Evolutionary conservation across 192 early-diverging fungal species (phyloP).

Genomic region (Bifiguratus adelaidae): DNA sequence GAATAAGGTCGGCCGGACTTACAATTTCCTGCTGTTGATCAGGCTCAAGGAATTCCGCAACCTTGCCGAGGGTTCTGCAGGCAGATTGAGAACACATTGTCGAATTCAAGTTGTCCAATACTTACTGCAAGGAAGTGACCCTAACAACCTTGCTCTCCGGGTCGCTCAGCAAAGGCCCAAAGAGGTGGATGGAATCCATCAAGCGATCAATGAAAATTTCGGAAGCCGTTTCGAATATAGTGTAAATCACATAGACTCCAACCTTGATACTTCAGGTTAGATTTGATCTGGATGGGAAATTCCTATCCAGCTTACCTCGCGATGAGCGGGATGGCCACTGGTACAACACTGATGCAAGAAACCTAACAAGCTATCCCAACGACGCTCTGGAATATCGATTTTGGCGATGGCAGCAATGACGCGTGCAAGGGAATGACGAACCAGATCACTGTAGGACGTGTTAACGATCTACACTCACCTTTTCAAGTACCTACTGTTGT

Average conservation of each 20-base stretch:
- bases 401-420: conserved; percentile 86
- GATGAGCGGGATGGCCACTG: conserved; percentile 59
- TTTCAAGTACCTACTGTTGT: conserved; percentile 34
- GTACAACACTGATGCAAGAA: conserved; percentile 76
- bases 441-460: conserved; percentile 34
- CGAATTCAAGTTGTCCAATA: background rate
- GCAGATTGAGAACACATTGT: background rate
- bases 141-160: conserved; percentile 74
- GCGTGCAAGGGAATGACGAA: conserved; percentile 71
- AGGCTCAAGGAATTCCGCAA: conserved; percentile 71
- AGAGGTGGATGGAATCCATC: conserved; percentile 61
- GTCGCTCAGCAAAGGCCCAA: conserved; percentile 63
- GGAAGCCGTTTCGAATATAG: conserved; percentile 78
- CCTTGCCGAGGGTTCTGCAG: conserved; percentile 54
- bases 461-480: background rate
- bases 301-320: conserved; percentile 49
- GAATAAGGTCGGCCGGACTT: conserved; percentile 3
- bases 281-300: too few relatives aligned
- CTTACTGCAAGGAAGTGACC: conserved; percentile 64
- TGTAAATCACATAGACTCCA: conserved; percentile 76
- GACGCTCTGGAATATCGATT: conserved; percentile 63
- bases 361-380: conserved; percentile 69
- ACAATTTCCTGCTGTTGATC: conserved; percentile 58
- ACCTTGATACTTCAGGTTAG: conserved; percentile 36
- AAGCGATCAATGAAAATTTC: conserved; percentile 54